Base-by-base conservation (phyloP, 192 early-diverging fungal species). In the Spizellomyces punctatus region DNA sequence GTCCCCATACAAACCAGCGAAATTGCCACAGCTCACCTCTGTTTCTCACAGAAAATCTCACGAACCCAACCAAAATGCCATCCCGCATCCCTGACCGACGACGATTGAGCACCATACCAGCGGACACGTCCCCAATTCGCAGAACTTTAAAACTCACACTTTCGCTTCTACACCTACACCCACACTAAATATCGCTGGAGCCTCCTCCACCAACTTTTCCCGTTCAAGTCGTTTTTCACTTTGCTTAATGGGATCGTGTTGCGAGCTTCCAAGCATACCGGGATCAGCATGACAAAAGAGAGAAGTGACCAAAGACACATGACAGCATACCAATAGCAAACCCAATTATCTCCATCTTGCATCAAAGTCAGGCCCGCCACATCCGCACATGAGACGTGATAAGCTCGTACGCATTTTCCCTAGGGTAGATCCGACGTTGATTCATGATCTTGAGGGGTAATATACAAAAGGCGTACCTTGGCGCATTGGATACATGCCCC, bases 401-500 rank as follows among this genome's bases (percentile, higher is more conserved):
- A 86, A 8, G 85, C 79, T 41, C 78, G 45, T 21, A 77, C 61
- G 68, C 85, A 86, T 63, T 81, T 80, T 6, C 83, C 83, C 68
- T 36, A 36, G 27, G 0, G 27, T 36, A 3, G 27, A 36, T 36
- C 27, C 27, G 0, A 36, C 27, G 27, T 36, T 36, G 27, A 36
- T 36, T 36, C 27, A 0, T 3, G 27, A 3, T 36, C 27, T 0
- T 36, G 1, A 36, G 27, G 3, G 27, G 1, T 36, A 36, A 36
- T 36, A 36, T 2, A 36, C 27, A 36, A 36, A 36, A 36, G 1
- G 27, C 27, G 27, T 36, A 36, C 27, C 27, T 81, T 85, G 17
- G 70, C 78, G 63, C 85, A 86, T 76, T 86, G 85, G 66, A 86
- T 82, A 58, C 80, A 78, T 1, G 82, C 82, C 21, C 85, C 85